These are phyloP conservation scores for Zygosaccharomyces pseudorouxii DNA, from an alignment of 805 yeast genomes.

Conservation along the genomic window DNA sequence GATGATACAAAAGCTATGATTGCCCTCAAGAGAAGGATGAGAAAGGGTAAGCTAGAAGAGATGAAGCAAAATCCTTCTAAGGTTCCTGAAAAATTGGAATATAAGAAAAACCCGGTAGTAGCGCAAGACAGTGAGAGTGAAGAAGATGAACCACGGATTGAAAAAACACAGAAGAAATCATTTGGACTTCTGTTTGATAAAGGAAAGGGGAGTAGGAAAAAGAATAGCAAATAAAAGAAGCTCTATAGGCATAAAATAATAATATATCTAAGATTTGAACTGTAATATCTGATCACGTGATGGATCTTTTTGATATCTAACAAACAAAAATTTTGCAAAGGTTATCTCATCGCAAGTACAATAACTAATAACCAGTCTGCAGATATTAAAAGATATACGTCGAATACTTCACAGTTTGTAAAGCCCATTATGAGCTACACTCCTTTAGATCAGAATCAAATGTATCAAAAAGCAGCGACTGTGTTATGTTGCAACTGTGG, in stretches of 20 bases:
- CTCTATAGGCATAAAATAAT: no score
- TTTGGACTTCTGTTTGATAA: conserved; percentile 28
- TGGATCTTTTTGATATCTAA: conserved; percentile 1
- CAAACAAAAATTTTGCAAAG: conserved; percentile 21
- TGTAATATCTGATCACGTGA: neutral
- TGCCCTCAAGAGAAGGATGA: conserved; percentile 34
- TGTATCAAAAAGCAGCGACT: conserved; percentile 52
- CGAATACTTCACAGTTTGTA: neutral
- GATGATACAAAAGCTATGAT: conserved; percentile 36
- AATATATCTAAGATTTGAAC: neutral
- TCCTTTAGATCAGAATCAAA: conserved; percentile 29
- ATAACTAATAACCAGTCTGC: neutral
- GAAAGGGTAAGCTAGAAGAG: conserved; percentile 20
- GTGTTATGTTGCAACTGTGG: conserved; percentile 98
- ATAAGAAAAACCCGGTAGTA: neutral
- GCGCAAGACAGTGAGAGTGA: conserved; percentile 12
- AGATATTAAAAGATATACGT: neutral
- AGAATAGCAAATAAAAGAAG: neutral
- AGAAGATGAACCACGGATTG: conserved; percentile 16
- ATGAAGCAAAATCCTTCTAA: conserved; percentile 11
- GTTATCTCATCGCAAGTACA: conserved; percentile 20
- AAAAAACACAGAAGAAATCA: conserved; percentile 24
- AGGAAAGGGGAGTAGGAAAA: conserved; percentile 14
- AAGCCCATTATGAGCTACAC: conserved; percentile 35
- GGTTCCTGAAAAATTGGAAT: neutral